Percentiles rank a stretch among this genome's conserved stretches.
phyloP scores from a whole-genome alignment of 2,329 filamentous ascomycete genomes.

The Thermomyces lanuginosus region DNA sequence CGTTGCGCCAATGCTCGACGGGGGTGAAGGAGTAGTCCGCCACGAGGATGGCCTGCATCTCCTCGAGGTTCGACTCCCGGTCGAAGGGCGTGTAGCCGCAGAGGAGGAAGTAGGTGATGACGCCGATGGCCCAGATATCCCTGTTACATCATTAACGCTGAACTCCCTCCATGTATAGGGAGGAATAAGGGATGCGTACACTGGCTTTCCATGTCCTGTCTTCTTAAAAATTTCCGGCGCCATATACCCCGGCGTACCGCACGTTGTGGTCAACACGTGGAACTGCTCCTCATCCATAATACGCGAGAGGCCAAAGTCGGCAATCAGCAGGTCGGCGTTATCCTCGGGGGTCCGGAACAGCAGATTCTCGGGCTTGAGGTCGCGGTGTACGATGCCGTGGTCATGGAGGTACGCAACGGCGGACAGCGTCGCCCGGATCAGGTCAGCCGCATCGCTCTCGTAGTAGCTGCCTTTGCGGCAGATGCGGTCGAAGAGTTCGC shows the following conservation, averaged over 20 bases:
- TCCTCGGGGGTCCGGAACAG: conserved; percentile 95
- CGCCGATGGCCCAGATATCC: conserved; percentile 94
- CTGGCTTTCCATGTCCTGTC: conserved; percentile 90
- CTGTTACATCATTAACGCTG: conserved; percentile 19
- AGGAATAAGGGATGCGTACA: conserved; percentile 35
- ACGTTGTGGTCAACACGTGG: conserved; percentile 92
- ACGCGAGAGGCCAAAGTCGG: conserved; percentile 84
- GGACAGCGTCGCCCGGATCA: conserved; percentile 85
- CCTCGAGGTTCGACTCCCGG: conserved; percentile 90
- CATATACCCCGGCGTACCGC: conserved; percentile 97
- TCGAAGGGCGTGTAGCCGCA: conserved; percentile 98
- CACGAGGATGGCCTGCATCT: conserved; percentile 96
- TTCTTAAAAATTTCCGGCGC: conserved; percentile 99
- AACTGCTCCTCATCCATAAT: conserved; percentile 99
- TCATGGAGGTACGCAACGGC: conserved; percentile 98
- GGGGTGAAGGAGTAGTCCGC: conserved; percentile 95
- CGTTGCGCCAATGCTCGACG: conserved; percentile 88
- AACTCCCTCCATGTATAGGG: not conserved
- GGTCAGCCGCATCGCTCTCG: conserved; percentile 87
- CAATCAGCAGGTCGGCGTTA: conserved; percentile 90
- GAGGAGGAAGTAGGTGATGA: conserved; percentile 96
- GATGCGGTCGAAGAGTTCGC: conserved; percentile 95
- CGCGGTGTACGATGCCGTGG: conserved; percentile 94
- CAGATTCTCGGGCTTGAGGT: conserved; percentile 93
- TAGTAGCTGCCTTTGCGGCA: conserved; percentile 98